These are phyloP conservation scores for Monilinia polystroma DNA, from an alignment of 2,329 filamentous ascomycete species.

Conservation along the genomic window DNA sequence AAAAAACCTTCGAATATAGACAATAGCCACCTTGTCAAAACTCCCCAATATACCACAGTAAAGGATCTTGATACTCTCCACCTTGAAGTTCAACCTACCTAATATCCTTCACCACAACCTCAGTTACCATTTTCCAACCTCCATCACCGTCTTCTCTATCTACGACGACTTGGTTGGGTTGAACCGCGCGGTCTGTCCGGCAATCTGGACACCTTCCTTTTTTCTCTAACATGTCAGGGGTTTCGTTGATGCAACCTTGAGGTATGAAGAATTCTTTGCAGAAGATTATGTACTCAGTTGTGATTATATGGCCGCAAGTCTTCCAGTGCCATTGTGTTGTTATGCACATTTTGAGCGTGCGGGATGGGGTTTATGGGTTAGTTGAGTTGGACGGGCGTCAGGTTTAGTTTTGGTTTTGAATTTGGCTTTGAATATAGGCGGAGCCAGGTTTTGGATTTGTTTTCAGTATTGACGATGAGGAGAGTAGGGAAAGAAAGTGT, in stretches of 20 bases:
- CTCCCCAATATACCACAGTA: not conserved
- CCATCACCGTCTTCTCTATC: not conserved
- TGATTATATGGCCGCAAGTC: not conserved
- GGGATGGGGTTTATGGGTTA: not conserved
- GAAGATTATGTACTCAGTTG: not conserved
- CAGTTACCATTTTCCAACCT: not conserved
- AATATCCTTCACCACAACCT: not conserved
- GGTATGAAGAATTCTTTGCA: not conserved
- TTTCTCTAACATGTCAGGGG: not conserved
- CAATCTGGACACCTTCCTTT: slow-evolving; percentile 6
- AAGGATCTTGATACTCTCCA: too few species aligned
- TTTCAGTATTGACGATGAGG: not conserved
- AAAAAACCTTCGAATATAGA: not conserved
- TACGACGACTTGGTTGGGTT: not conserved
- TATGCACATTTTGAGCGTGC: not conserved
- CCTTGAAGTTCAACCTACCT: not conserved
- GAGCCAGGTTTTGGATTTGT: not conserved
- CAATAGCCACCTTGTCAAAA: not conserved
- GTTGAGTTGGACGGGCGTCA: not conserved
- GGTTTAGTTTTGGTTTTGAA: not conserved
- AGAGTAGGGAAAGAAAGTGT: not conserved
- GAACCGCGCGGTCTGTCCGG: not conserved
- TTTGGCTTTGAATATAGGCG: not conserved
- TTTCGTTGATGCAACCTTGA: not conserved
- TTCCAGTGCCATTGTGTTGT: not conserved